Conservation (phyloP, 345 rosid genomes). For the Brassica incana region DNA sequence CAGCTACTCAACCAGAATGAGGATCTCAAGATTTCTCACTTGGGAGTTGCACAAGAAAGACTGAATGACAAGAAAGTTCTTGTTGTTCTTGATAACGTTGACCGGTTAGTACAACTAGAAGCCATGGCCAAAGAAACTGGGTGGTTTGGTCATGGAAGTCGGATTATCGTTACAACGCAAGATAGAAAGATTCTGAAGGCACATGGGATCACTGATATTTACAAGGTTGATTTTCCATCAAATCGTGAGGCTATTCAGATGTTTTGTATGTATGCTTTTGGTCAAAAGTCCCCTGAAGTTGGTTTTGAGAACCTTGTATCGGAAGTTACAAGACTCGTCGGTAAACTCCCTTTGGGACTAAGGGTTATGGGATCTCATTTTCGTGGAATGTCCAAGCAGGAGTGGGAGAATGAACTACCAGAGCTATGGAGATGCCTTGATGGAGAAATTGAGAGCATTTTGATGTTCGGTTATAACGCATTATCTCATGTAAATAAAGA, state of each 20-base stretch:
- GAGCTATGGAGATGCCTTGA: background rate
- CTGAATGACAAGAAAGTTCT: background rate
- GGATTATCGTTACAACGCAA: background rate
- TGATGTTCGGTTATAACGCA: too few relatives aligned
- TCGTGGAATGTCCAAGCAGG: background rate
- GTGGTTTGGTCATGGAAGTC: background rate
- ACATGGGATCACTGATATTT: background rate
- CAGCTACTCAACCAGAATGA: background rate
- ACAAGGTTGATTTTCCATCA: background rate
- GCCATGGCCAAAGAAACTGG: background rate
- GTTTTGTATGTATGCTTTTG: background rate
- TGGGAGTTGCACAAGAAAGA: background rate
- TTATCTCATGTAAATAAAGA: too few relatives aligned
- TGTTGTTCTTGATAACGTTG: background rate
- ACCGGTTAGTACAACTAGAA: background rate
- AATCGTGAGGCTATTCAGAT: background rate
- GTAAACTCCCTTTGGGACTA: background rate
- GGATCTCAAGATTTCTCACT: background rate
- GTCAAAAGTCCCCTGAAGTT: background rate
- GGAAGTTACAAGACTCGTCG: background rate
- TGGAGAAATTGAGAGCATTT: too few relatives aligned
- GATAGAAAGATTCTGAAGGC: background rate
- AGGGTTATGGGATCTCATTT: background rate
- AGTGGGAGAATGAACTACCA: background rate
- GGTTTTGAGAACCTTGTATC: background rate